Conservation (phyloP, 495 filamentous ascomycete species). For the Aspergillus biplanus region DNA sequence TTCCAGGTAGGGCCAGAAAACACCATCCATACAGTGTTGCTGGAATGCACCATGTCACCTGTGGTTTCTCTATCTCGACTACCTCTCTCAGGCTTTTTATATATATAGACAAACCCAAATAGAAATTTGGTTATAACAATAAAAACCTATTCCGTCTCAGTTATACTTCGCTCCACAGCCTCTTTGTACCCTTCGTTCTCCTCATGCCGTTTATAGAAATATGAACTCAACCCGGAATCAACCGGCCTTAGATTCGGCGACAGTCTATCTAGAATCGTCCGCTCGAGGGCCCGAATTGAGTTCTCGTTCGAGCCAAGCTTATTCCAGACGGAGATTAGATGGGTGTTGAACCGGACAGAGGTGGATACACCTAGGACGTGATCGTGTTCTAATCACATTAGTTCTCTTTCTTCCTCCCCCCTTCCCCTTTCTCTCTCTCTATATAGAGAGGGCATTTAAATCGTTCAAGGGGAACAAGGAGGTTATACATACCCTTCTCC, state of each 20-base stretch:
- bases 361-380: constrained; percentile 67
- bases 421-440: neutral
- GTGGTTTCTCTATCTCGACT: too few species aligned
- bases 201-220: constrained; percentile 66
- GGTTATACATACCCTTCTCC: constrained; percentile 58
- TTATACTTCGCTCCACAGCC: constrained; percentile 27
- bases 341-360: constrained; percentile 65
- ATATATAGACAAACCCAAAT: neutral
- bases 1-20: too few species aligned
- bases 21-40: too few species aligned
- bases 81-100: neutral
- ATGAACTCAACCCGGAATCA: constrained; percentile 45
- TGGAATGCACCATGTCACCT: too few species aligned
- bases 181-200: constrained; percentile 59
- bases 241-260: constrained; percentile 68
- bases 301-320: constrained; percentile 71
- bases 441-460: too few species aligned
- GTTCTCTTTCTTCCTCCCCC: neutral
- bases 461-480: neutral
- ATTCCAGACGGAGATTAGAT: constrained; percentile 88
- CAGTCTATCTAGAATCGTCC: constrained; percentile 68
- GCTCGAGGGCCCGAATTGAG: constrained; percentile 71
- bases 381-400: constrained; percentile 59
- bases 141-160: neutral
- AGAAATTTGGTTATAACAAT: neutral